These are phyloP conservation scores for Sclerotinia trifoliorum DNA, from an alignment of 2,329 filamentous ascomycete genomes.

Conservation along the genomic window DNA sequence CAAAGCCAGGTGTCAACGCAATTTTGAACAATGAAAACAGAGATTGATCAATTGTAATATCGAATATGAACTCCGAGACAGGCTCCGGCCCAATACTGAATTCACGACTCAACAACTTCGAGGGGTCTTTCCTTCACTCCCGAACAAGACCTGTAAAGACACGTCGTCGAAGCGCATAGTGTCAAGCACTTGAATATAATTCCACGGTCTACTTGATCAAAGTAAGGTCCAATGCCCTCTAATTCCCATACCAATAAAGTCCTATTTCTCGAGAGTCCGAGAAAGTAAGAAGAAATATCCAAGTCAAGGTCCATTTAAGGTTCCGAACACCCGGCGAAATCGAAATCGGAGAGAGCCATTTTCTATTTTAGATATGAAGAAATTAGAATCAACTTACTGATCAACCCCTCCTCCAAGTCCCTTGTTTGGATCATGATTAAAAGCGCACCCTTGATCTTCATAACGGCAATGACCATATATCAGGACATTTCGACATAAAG, in stretches of 20 bases:
- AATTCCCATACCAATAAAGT: not conserved
- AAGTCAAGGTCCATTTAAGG: not conserved
- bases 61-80: not conserved
- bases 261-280: not conserved
- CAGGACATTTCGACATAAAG: constrained; percentile 84
- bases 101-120: not conserved
- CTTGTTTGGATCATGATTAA: constrained; percentile 80
- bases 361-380: not conserved
- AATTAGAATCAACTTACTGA: constrained; percentile 45
- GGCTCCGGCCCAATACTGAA: not conserved
- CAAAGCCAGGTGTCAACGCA: not conserved
- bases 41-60: not conserved
- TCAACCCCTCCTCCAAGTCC: constrained; percentile 49
- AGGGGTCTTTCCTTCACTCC: not conserved
- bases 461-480: constrained; percentile 94
- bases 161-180: not conserved
- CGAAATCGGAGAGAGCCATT: not conserved
- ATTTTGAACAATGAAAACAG: not conserved
- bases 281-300: not conserved
- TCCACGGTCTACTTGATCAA: not conserved
- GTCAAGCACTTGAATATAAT: not conserved
- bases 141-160: not conserved
- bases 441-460: constrained; percentile 84
- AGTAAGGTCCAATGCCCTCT: not conserved
- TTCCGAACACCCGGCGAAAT: not conserved